A percentile compares a stretch with the other conserved stretches of the same genome.
phyloP scores from a whole-genome alignment of 345 rosid genomes.

The Toxicodendron radicans region DNA sequence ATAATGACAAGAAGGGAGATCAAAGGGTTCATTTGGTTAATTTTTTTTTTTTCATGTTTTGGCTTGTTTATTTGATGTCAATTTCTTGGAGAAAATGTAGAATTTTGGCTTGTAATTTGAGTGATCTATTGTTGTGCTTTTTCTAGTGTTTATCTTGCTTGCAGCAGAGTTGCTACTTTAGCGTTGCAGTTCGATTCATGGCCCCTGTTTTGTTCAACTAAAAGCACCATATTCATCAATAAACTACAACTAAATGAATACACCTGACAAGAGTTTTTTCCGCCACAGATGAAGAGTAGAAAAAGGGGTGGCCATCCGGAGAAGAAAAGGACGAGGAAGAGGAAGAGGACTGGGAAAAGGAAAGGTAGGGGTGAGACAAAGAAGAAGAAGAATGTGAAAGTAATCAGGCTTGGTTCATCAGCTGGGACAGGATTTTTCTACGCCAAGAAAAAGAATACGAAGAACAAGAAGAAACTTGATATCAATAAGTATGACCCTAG shows the following conservation, averaged over 20 bases:
- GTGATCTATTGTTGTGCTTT: not conserved
- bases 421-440: constrained; percentile 30
- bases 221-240: not conserved
- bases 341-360: constrained; percentile 29
- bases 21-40: not conserved
- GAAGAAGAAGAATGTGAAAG: constrained; percentile 28
- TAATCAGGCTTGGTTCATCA: constrained; percentile 24
- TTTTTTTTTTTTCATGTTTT: not conserved
- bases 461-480: constrained; percentile 28
- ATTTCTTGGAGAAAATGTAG: not conserved
- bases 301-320: constrained; percentile 32
- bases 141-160: not conserved
- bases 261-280: not conserved
- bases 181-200: not conserved
- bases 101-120: not conserved
- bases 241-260: not conserved
- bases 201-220: not conserved
- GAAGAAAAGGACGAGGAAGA: constrained; percentile 30
- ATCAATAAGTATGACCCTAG: constrained; percentile 35
- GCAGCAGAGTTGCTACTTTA: not conserved
- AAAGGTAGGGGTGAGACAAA: constrained; percentile 22
- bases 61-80: not conserved
- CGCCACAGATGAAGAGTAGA: constrained; percentile 26
- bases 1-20: not conserved
- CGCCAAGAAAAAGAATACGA: constrained; percentile 27